phyloP scores from a whole-genome alignment of 768 basidiomycete species.

The Russula brevipes region DNA sequence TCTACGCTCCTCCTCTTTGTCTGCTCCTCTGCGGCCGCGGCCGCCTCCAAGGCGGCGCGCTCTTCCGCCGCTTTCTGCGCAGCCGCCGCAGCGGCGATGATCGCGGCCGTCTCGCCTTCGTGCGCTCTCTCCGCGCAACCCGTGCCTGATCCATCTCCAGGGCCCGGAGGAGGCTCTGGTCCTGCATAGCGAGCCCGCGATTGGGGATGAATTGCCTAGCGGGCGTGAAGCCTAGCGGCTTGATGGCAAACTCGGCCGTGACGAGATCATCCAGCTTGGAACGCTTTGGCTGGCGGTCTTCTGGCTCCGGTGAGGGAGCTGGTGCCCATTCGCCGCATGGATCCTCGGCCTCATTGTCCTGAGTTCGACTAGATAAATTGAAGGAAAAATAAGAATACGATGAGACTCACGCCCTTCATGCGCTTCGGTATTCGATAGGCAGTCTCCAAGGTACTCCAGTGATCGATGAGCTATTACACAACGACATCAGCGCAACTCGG shows the following conservation, averaged over 20 bases:
- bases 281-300: conserved; percentile 27
- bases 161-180: not conserved
- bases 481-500: not conserved
- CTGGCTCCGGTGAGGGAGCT: conserved; percentile 13
- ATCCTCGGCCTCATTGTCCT: conserved; percentile 31
- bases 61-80: conserved; percentile 27
- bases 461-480: conserved; percentile 55
- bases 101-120: conserved; percentile 35
- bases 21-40: conserved; percentile 26
- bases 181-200: not conserved
- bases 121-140: conserved; percentile 16
- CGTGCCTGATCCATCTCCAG: conserved; percentile 9
- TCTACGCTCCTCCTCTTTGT: conserved; percentile 23
- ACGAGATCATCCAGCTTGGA: conserved; percentile 24
- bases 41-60: conserved; percentile 23
- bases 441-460: conserved; percentile 75
- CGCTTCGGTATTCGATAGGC: conserved; percentile 86
- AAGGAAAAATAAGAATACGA: not conserved
- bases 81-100: conserved; percentile 41
- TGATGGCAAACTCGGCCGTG: conserved; percentile 25
- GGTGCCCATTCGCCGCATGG: not conserved
- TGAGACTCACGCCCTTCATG: conserved; percentile 37
- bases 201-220: not conserved
- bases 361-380: not conserved
- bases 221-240: conserved; percentile 27